Evolutionary conservation across 192 early-diverging fungal species (phyloP).

Genomic region (Rhizophagus sp.): DNA sequence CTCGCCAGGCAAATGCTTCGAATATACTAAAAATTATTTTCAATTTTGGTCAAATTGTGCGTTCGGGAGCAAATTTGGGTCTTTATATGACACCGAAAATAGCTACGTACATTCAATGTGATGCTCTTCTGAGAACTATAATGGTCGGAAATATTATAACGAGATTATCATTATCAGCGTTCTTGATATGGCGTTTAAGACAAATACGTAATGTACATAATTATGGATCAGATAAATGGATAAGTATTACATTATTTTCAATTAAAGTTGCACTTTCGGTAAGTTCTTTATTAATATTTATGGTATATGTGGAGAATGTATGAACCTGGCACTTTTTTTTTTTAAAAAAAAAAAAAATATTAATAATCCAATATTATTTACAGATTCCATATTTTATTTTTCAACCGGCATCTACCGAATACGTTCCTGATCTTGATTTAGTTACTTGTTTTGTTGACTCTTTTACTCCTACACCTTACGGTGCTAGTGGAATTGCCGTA

Average conservation of each 20-base stretch:
- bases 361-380: no score
- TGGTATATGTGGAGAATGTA: no score
- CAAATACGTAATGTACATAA: neutral
- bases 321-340: no score
- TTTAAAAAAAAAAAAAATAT: no score
- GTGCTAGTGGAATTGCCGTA: neutral
- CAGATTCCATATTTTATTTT: no score
- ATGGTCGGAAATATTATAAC: neutral
- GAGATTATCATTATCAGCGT: neutral
- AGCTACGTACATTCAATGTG: neutral
- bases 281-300: no score
- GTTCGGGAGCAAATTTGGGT: neutral
- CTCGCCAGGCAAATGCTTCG: neutral
- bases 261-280: neutral
- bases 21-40: constrained; percentile 28
- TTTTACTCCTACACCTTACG: no score
- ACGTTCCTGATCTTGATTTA: no score
- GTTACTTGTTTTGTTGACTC: neutral
- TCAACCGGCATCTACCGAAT: no score
- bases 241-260: neutral
- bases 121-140: neutral
- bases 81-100: no score
- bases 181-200: constrained; percentile 23
- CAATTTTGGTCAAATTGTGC: neutral
- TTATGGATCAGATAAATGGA: neutral